phyloP scores from a whole-genome alignment of 805 yeast genomes.

The Metschnikowia colocasiae region DNA sequence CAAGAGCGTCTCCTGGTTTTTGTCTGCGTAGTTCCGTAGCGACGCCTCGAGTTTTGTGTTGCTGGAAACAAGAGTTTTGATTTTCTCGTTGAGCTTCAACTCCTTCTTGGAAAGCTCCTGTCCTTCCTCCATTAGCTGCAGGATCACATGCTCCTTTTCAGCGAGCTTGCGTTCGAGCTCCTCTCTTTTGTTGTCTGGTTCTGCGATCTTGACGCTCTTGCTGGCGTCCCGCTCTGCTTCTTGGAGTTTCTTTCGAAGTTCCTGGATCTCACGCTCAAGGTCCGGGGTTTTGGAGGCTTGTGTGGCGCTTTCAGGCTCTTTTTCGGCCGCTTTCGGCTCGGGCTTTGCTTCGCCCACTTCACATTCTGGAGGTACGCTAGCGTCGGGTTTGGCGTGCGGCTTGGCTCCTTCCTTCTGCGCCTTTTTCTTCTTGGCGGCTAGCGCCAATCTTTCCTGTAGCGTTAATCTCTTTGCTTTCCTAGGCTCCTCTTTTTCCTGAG shows the following conservation, averaged over 20 bases:
- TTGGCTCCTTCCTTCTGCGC: not conserved
- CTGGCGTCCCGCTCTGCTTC: not conserved
- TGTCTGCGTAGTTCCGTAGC: conserved; percentile 27
- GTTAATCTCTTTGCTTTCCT: conserved; percentile 58
- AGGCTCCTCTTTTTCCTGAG: not conserved
- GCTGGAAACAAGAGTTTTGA: conserved; percentile 52
- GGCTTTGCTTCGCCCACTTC: not conserved
- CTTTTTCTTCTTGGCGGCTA: conserved; percentile 60
- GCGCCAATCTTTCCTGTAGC: conserved; percentile 78
- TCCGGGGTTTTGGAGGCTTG: not conserved
- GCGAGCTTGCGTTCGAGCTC: conserved; percentile 28
- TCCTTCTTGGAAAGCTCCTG: conserved; percentile 69
- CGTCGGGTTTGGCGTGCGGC: not conserved
- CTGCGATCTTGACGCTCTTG: not conserved
- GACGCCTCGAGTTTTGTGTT: conserved; percentile 30
- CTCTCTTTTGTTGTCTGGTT: not conserved
- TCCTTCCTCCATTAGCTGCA: conserved; percentile 71
- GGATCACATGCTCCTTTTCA: conserved; percentile 59
- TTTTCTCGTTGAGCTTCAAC: conserved; percentile 58
- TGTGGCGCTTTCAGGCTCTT: not conserved
- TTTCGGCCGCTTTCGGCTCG: not conserved
- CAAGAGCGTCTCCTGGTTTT: conserved; percentile 29
- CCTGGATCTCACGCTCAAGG: not conserved
- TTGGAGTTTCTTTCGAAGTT: not conserved
- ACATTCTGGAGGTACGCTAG: not conserved